Evolutionary conservation across 73 alveolate species (phyloP).

Genomic region (Tetrahymena malaccensis): DNA sequence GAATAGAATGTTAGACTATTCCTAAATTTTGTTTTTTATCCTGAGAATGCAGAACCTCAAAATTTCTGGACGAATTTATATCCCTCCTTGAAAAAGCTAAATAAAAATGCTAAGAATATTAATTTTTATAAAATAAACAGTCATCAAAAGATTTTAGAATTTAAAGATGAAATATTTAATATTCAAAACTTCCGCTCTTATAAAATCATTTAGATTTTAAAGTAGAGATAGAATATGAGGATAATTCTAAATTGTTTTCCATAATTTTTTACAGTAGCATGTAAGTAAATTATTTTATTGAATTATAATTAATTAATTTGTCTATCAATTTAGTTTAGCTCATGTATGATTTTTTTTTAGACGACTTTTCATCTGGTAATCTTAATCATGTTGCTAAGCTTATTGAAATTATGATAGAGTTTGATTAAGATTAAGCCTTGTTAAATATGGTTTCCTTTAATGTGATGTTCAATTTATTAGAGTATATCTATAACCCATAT

Average conservation of each 20-base stretch:
- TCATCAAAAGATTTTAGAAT: background rate
- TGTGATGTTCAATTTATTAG: background rate
- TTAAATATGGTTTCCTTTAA: background rate
- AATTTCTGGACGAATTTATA: background rate
- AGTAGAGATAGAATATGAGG: background rate
- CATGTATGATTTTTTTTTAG: background rate
- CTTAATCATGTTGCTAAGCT: background rate
- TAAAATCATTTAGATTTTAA: background rate
- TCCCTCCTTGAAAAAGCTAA: background rate
- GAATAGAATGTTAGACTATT: background rate
- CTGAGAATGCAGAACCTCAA: background rate
- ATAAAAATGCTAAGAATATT: background rate
- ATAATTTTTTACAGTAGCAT: background rate
- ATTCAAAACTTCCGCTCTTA: background rate
- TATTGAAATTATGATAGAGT: background rate
- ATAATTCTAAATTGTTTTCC: background rate
- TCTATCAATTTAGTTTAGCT: background rate
- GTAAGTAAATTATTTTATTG: background rate
- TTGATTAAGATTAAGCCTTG: background rate
- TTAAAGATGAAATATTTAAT: background rate
- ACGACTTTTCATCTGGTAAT: background rate
- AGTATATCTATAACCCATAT: background rate
- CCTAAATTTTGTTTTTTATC: background rate
- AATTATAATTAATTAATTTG: background rate
- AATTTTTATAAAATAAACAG: background rate